phyloP scores from a whole-genome alignment of 1,284 basidiomycete species.

The Stereum hirsutum region DNA sequence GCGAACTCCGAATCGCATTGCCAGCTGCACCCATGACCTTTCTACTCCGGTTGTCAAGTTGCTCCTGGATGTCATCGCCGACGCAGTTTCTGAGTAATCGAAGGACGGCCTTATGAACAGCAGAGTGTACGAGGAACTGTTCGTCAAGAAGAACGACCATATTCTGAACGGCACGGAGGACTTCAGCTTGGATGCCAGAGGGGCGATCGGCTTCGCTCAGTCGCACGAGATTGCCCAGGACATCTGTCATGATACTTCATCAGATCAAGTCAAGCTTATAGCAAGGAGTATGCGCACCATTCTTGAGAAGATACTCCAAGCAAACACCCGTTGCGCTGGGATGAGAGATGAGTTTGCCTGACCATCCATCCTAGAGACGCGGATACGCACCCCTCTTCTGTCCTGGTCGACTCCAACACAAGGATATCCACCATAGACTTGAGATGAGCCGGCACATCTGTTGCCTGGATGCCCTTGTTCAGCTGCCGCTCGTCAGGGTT shows the following conservation, averaged over 20 bases:
- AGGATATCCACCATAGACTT: conserved; percentile 83
- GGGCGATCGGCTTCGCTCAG: conserved; percentile 80
- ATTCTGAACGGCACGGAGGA: conserved; percentile 76
- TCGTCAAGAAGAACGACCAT: conserved; percentile 87
- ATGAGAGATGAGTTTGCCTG: conserved; percentile 8
- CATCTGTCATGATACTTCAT: conserved; percentile 37
- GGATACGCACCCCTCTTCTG: conserved; percentile 71
- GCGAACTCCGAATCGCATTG: conserved; percentile 53
- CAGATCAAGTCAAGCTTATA: background rate
- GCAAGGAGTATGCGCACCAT: conserved; percentile 41
- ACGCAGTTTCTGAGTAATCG: conserved; percentile 82
- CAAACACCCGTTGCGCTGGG: conserved; percentile 76
- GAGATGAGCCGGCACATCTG: conserved; percentile 72
- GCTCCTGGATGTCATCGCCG: conserved; percentile 84
- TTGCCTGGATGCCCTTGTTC: conserved; percentile 72
- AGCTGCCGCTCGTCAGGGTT: conserved; percentile 80
- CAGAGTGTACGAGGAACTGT: conserved; percentile 85
- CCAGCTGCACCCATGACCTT: conserved; percentile 78
- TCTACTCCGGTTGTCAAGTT: conserved; percentile 59
- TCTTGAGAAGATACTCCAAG: conserved; percentile 86
- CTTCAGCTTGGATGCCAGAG: conserved; percentile 79
- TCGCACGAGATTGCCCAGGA: conserved; percentile 77
- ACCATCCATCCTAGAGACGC: conserved; percentile 1
- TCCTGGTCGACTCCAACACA: conserved; percentile 77
- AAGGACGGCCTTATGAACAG: conserved; percentile 83